A percentile compares a stretch with the other conserved stretches of the same genome.
These are phyloP conservation scores for Penicillium glabrum DNA, from an alignment of 2,329 filamentous ascomycete genomes.

Conservation along the genomic window DNA sequence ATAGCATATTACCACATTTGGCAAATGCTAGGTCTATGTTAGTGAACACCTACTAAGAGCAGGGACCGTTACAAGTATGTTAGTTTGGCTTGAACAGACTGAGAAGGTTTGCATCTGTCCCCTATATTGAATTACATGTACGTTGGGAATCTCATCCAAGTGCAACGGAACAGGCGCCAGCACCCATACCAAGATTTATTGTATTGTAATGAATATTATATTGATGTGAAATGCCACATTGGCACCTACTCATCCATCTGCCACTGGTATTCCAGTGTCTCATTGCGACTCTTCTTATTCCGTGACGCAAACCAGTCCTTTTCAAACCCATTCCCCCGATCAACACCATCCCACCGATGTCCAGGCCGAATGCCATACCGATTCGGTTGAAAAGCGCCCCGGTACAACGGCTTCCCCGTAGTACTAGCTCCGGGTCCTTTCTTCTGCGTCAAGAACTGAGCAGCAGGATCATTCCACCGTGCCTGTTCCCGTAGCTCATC, in stretches of 20 bases:
- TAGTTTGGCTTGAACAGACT: background rate
- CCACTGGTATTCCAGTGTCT: constrained; percentile 86
- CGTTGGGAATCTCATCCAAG: background rate
- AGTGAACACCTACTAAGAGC: too few species aligned
- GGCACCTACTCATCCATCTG: constrained; percentile 81
- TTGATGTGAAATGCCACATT: background rate
- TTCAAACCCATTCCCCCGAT: constrained; percentile 91
- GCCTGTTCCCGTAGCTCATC: constrained; percentile 71
- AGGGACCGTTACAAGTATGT: background rate
- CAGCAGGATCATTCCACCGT: constrained; percentile 94
- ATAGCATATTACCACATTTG: too few species aligned
- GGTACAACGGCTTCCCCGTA: constrained; percentile 67
- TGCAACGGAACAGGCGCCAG: background rate
- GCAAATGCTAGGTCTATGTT: too few species aligned
- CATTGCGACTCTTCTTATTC: constrained; percentile 73
- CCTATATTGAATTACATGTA: background rate
- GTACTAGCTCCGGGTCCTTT: constrained; percentile 45
- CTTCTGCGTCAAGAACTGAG: constrained; percentile 67
- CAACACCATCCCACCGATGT: constrained; percentile 95
- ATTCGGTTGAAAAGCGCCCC: constrained; percentile 81
- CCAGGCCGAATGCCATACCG: constrained; percentile 90
- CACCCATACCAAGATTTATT: background rate
- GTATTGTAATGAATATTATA: background rate
- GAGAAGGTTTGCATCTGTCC: background rate
- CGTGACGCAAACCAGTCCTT: constrained; percentile 86